These are phyloP conservation scores for Backusella tuberculispora DNA, from an alignment of 192 early-diverging fungal genomes.

Conservation along the genomic window DNA sequence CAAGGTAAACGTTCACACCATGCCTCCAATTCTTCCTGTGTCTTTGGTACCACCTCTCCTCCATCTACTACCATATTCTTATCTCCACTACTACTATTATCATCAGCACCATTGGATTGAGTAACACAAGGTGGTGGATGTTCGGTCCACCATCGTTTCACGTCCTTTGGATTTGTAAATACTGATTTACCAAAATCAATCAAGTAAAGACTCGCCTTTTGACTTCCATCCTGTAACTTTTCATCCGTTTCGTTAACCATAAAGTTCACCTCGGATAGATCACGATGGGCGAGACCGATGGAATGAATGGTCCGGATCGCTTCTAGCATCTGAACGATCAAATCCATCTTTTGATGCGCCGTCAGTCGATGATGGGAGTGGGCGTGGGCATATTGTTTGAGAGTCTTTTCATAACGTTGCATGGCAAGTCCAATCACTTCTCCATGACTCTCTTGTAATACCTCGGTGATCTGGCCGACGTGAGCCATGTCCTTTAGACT, in stretches of 20 bases:
- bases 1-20: constrained; percentile 46
- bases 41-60: constrained; percentile 41
- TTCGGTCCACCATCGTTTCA: constrained; percentile 47
- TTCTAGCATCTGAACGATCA: constrained; percentile 55
- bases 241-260: constrained; percentile 55
- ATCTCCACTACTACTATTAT: background rate
- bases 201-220: constrained; percentile 46
- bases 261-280: constrained; percentile 64
- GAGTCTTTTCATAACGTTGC: constrained; percentile 55
- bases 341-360: constrained; percentile 54
- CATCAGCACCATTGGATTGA: background rate
- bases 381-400: constrained; percentile 56
- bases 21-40: constrained; percentile 44
- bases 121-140: background rate
- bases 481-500: constrained; percentile 40
- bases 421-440: constrained; percentile 61
- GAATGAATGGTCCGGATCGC: constrained; percentile 53
- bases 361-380: constrained; percentile 54
- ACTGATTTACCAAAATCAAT: constrained; percentile 68
- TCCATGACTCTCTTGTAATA: constrained; percentile 49
- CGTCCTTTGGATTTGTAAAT: constrained; percentile 50
- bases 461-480: constrained; percentile 57
- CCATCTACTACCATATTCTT: constrained; percentile 20
- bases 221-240: constrained; percentile 50
- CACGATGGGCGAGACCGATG: constrained; percentile 58